These are phyloP conservation scores for Basidiobolus meristosporus DNA, from an alignment of 371 early-diverging fungal species.

Conservation along the genomic window DNA sequence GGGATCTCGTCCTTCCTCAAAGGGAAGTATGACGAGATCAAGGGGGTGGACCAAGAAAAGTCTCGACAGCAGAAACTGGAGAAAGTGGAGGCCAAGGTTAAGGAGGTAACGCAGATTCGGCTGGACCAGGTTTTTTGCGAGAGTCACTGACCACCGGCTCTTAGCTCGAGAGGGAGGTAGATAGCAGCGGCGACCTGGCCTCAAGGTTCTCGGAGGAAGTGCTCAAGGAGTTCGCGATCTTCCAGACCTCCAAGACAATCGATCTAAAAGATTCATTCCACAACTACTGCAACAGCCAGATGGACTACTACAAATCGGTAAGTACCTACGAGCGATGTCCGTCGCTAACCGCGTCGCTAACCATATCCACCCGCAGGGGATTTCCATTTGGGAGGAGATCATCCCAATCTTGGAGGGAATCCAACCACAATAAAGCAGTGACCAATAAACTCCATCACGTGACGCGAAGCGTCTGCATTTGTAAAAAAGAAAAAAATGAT, in stretches of 20 bases:
- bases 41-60: conserved; percentile 71
- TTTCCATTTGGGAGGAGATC: conserved; percentile 42
- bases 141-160: no score
- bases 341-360: no score
- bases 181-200: conserved; percentile 43
- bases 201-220: conserved; percentile 62
- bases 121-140: not conserved
- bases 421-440: no score
- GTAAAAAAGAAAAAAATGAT: no score
- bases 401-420: conserved; percentile 28
- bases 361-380: conserved; percentile 20
- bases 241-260: conserved; percentile 47
- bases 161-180: conserved; percentile 65
- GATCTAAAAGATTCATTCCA: conserved; percentile 61
- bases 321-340: no score
- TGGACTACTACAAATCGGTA: conserved; percentile 63
- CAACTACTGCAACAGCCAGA: conserved; percentile 50
- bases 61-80: conserved; percentile 55
- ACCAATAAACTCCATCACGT: no score
- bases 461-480: no score
- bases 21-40: conserved; percentile 75
- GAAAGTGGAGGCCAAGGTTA: conserved; percentile 47
- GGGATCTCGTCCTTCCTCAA: conserved; percentile 62
- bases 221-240: conserved; percentile 57
- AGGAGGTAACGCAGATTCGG: conserved; percentile 28